phyloP scores from a whole-genome alignment of 129 eudicot species.

The Flaveria trinervia region DNA sequence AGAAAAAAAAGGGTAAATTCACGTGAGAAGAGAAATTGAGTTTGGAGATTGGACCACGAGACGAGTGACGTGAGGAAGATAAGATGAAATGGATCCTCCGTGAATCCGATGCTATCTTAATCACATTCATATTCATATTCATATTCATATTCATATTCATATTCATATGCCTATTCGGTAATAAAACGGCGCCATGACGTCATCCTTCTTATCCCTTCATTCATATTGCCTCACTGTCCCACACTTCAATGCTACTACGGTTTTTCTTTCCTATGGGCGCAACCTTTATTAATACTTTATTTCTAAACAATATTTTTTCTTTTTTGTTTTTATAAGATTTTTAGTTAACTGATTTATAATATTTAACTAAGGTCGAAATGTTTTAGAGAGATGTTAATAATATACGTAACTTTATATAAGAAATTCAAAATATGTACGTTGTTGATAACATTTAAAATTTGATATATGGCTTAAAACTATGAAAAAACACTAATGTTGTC shows the following conservation, averaged over 20 bases:
- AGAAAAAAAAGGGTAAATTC: neutral
- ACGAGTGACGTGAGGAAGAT: slow-evolving; percentile 32
- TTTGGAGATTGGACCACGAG: slow-evolving; percentile 23
- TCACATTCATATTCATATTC: slow-evolving; percentile 24
- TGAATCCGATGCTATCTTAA: slow-evolving; percentile 36
- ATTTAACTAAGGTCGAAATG: too few species aligned
- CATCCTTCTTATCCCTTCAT: slow-evolving; percentile 28
- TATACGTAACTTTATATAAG: too few species aligned
- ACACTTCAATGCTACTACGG: slow-evolving; percentile 18
- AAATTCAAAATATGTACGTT: too few species aligned
- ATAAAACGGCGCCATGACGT: slow-evolving; percentile 43
- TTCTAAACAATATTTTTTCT: too few species aligned
- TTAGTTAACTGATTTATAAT: too few species aligned
- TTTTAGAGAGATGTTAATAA: too few species aligned
- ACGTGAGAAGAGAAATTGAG: slow-evolving; percentile 19
- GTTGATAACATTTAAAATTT: too few species aligned
- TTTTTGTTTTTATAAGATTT: too few species aligned
- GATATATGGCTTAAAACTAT: too few species aligned
- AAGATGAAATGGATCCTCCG: slow-evolving; percentile 44
- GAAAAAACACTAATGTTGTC: too few species aligned
- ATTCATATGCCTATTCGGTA: slow-evolving; percentile 30
- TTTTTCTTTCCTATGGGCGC: neutral
- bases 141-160: slow-evolving; percentile 29
- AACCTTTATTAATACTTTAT: too few species aligned
- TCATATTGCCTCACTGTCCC: neutral